phyloP scores from a whole-genome alignment of 345 rosid genomes.

The Murraya koenigii region DNA sequence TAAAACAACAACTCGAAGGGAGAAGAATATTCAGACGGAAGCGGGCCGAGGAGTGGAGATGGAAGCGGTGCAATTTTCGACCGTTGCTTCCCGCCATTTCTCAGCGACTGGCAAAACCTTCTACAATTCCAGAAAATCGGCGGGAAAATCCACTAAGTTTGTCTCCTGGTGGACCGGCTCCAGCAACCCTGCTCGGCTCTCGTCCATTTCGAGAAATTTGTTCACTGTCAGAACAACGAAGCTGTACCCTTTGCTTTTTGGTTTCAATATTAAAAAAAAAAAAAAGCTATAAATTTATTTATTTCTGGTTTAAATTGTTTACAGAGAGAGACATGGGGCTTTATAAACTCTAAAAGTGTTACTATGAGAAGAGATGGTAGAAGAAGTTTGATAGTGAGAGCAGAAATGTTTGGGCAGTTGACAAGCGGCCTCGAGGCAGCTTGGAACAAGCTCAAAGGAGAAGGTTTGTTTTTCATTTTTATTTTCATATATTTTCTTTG shows the following conservation, averaged over 20 bases:
- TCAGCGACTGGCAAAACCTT: slow-evolving; percentile 20
- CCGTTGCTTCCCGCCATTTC: slow-evolving; percentile 51
- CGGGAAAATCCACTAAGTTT: slow-evolving; percentile 26
- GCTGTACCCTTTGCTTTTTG: background rate
- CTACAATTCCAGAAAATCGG: slow-evolving; percentile 20
- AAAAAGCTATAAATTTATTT: background rate
- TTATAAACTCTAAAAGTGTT: slow-evolving; percentile 52
- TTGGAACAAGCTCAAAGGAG: slow-evolving; percentile 98
- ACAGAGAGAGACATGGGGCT: slow-evolving; percentile 66
- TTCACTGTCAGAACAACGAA: slow-evolving; percentile 51
- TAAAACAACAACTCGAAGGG: background rate
- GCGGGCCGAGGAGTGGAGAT: slow-evolving; percentile 19
- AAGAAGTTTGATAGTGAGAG: slow-evolving; percentile 58
- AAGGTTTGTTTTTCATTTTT: slow-evolving; percentile 44
- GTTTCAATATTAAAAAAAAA: background rate
- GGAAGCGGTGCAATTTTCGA: slow-evolving; percentile 51
- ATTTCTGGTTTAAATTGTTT: slow-evolving; percentile 8
- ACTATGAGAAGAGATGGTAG: slow-evolving; percentile 37
- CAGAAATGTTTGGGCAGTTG: slow-evolving; percentile 96
- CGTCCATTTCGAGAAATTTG: slow-evolving; percentile 46
- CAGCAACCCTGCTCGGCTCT: slow-evolving; percentile 41
- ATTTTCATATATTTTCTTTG: too few relatives aligned
- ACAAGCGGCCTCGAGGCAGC: slow-evolving; percentile 93
- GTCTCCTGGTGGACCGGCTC: slow-evolving; percentile 43
- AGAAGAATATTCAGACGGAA: background rate